Evolutionary conservation across 306 rosid genomes (phyloP).

Genomic region (Malus sylvestris): DNA sequence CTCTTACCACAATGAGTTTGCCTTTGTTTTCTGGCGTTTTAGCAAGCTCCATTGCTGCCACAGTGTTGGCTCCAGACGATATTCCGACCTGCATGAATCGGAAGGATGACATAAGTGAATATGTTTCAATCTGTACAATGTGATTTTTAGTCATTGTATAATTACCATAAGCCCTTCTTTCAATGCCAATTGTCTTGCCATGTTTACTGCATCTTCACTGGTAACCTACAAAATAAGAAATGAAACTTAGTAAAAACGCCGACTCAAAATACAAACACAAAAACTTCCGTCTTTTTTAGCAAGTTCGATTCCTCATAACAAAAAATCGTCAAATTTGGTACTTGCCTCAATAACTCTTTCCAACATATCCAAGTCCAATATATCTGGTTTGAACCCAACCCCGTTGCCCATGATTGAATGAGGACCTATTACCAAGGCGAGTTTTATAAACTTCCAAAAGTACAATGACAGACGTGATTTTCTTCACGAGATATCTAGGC

Average conservation of each 20-base stretch:
- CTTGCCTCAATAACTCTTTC: constrained; percentile 88
- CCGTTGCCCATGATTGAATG: constrained; percentile 87
- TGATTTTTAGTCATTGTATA: neutral
- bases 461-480: neutral
- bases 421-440: constrained; percentile 55
- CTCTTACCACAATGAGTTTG: constrained; percentile 87
- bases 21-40: constrained; percentile 85
- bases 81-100: constrained; percentile 68
- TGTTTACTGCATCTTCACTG: constrained; percentile 84
- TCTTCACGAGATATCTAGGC: neutral
- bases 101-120: neutral
- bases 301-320: neutral
- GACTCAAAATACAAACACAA: constrained; percentile 4
- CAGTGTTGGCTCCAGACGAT: constrained; percentile 91
- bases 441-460: neutral
- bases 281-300: neutral
- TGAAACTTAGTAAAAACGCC: constrained; percentile 3
- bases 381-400: constrained; percentile 93
- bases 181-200: constrained; percentile 86
- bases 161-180: constrained; percentile 93
- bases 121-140: neutral
- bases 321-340: neutral
- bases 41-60: constrained; percentile 83
- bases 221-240: constrained; percentile 51
- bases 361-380: constrained; percentile 92